phyloP scores from a whole-genome alignment of 495 filamentous ascomycete species.

The Tuber microsphaerosporum region DNA sequence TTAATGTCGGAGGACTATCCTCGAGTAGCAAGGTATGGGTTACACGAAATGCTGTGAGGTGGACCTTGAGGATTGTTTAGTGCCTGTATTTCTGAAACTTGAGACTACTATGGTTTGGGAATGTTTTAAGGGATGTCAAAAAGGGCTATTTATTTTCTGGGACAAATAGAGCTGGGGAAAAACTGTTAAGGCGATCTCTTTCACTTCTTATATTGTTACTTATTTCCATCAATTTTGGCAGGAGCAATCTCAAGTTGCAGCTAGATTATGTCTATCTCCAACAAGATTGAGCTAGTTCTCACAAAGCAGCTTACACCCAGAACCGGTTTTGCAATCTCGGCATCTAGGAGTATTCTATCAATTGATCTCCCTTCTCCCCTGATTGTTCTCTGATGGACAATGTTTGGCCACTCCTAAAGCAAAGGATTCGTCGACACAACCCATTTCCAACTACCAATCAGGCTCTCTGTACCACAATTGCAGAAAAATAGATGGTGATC shows the following conservation, averaged over 20 bases:
- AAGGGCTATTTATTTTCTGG: conserved; percentile 12
- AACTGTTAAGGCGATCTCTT: neutral
- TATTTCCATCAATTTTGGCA: no score
- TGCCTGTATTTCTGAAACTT: neutral
- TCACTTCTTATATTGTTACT: conserved; percentile 9
- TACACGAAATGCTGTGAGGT: no score
- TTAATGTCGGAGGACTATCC: no score
- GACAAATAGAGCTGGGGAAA: conserved; percentile 10
- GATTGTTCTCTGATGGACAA: conserved; percentile 10
- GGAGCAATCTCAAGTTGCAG: neutral
- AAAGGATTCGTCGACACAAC: neutral
- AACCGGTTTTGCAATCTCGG: neutral
- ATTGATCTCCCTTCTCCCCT: neutral
- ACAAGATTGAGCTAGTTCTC: neutral
- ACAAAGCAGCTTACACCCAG: conserved; percentile 1
- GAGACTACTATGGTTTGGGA: no score
- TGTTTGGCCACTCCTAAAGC: conserved; percentile 7
- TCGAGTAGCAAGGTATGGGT: no score
- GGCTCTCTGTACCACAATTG: conserved; percentile 3
- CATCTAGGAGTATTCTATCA: conserved; percentile 3
- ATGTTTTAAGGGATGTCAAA: no score
- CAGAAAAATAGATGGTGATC: conserved; percentile 13
- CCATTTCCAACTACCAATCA: conserved; percentile 4
- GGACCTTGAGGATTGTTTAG: conserved; percentile 4
- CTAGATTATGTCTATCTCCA: conserved; percentile 5